These are phyloP conservation scores for Euryodendron excelsum DNA, from an alignment of 148 eudicot genomes.

Conservation along the genomic window DNA sequence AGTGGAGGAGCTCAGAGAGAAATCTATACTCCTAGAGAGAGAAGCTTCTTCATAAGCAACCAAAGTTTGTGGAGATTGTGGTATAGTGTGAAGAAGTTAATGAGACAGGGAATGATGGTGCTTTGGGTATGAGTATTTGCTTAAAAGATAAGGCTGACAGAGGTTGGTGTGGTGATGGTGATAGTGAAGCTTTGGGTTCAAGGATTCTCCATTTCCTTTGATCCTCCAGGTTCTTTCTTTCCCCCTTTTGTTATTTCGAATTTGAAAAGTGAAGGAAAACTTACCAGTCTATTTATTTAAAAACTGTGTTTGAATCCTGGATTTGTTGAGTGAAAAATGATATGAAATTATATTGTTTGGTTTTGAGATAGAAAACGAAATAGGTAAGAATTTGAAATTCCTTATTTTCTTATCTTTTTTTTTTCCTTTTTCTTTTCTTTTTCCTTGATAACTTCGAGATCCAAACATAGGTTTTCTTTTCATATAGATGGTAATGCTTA, in stretches of 20 bases:
- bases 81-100: not conserved
- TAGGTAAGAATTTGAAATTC: too few relatives aligned
- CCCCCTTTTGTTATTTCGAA: conserved; percentile 14
- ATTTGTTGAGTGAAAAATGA: too few relatives aligned
- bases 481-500: conserved; percentile 8
- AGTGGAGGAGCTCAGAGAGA: not conserved
- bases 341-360: too few relatives aligned
- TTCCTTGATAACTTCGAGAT: too few relatives aligned
- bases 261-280: not conserved
- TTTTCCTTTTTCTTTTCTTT: too few relatives aligned
- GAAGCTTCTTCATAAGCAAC: conserved; percentile 22
- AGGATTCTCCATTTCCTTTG: conserved; percentile 44
- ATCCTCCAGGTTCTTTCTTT: conserved; percentile 22
- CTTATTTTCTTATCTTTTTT: too few relatives aligned
- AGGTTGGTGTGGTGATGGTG: conserved; percentile 68
- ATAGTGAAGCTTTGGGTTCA: conserved; percentile 66
- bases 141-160: conserved; percentile 72
- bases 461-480: conserved; percentile 17
- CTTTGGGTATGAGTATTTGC: conserved; percentile 48
- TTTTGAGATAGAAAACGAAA: too few relatives aligned
- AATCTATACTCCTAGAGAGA: conserved; percentile 17
- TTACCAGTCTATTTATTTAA: not conserved
- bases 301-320: too few relatives aligned
- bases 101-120: conserved; percentile 23
- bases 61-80: conserved; percentile 18